Evolutionary conservation across 495 filamentous ascomycete species (phyloP).

Genomic region (Hypoxylon intermedium): DNA sequence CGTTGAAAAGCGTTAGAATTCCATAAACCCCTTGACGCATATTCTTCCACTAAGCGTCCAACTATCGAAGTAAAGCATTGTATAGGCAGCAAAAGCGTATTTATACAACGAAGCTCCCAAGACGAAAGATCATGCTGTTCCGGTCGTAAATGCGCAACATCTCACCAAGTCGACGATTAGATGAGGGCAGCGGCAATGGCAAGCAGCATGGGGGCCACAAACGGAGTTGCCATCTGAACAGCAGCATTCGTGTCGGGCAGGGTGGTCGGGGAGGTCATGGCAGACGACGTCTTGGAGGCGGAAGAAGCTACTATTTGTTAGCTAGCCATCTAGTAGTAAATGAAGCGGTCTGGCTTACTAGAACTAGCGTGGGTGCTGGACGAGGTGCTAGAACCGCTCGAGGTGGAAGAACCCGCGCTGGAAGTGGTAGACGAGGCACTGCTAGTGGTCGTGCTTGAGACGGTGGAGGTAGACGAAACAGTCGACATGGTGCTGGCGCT

Average conservation of each 20-base stretch:
- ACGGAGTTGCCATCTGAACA: slow-evolving; percentile 36
- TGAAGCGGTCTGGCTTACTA: slow-evolving; percentile 25
- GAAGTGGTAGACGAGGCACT: slow-evolving; percentile 37
- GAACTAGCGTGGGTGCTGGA: slow-evolving; percentile 16
- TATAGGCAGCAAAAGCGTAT: slow-evolving; percentile 17
- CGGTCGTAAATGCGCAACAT: too few species aligned
- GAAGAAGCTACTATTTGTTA: slow-evolving; percentile 32
- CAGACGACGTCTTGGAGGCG: slow-evolving; percentile 22
- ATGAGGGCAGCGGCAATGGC: slow-evolving; percentile 37
- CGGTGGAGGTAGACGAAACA: slow-evolving; percentile 26
- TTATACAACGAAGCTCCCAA: slow-evolving; percentile 25
- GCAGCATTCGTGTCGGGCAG: slow-evolving; percentile 40
- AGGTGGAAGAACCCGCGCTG: slow-evolving; percentile 5
- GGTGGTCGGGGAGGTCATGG: slow-evolving; percentile 21
- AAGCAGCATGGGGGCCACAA: slow-evolving; percentile 39
- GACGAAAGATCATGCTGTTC: neutral
- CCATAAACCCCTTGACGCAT: too few species aligned
- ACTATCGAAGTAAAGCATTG: too few species aligned
- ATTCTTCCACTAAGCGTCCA: too few species aligned
- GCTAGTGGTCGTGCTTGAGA: slow-evolving; percentile 39
- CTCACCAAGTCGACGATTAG: too few species aligned
- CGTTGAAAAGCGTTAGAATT: too few species aligned
- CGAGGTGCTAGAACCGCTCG: slow-evolving; percentile 18
- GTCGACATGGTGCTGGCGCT: slow-evolving; percentile 25
- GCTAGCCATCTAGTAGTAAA: neutral